Evolutionary conservation across 495 filamentous ascomycete genomes (phyloP).

Genomic region (Viridothelium virens): DNA sequence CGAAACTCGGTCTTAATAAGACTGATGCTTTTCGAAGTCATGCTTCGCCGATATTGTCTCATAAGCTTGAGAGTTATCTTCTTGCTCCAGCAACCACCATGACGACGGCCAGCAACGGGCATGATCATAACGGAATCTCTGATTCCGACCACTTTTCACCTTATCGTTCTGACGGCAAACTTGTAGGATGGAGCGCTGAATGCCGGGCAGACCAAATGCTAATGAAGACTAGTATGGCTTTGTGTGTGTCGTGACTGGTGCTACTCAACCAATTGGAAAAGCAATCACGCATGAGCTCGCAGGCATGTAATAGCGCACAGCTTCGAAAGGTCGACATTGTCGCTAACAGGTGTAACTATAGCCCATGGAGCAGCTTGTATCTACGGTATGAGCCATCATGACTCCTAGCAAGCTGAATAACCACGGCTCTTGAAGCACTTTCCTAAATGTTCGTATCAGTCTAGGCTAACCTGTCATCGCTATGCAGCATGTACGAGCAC

Average conservation of each 20-base stretch:
- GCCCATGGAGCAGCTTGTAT: slow-evolving; percentile 57
- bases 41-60: background rate
- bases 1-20: background rate
- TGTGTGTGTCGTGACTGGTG: slow-evolving; percentile 54
- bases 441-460: background rate
- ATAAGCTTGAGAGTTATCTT: background rate
- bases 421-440: background rate
- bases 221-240: slow-evolving; percentile 46
- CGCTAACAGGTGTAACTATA: slow-evolving; percentile 26
- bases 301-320: slow-evolving; percentile 32
- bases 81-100: slow-evolving; percentile 1
- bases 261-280: slow-evolving; percentile 49
- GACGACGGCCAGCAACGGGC: slow-evolving; percentile 8
- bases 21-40: background rate
- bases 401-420: background rate
- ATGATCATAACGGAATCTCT: slow-evolving; percentile 8
- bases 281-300: slow-evolving; percentile 52
- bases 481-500: slow-evolving; percentile 30
- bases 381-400: slow-evolving; percentile 39
- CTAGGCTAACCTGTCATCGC: background rate
- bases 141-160: slow-evolving; percentile 49
- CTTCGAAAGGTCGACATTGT: slow-evolving; percentile 10
- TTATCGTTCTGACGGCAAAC: slow-evolving; percentile 52
- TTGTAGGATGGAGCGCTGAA: slow-evolving; percentile 35
- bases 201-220: background rate